Conservation (phyloP, 495 filamentous ascomycete species). For the Penicillium pancosmium region DNA sequence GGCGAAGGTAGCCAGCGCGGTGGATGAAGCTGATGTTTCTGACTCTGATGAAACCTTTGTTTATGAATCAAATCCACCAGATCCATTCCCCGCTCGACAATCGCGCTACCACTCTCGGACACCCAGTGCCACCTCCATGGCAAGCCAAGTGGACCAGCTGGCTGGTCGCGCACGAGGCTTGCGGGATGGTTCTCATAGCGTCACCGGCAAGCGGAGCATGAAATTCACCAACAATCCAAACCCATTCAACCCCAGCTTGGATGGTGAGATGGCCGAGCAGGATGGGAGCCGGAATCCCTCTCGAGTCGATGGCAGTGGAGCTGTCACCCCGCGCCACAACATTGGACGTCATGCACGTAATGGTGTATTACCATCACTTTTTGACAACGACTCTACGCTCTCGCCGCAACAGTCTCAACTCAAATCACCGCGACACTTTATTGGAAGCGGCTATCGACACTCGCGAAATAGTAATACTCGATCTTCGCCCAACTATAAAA, state of each 20-base stretch:
- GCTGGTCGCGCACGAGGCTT: conserved; percentile 64
- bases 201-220: conserved; percentile 90
- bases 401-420: conserved; percentile 47
- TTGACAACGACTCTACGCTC: conserved; percentile 78
- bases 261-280: conserved; percentile 62
- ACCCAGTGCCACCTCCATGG: conserved; percentile 91
- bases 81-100: conserved; percentile 70
- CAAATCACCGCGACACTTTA: conserved; percentile 64
- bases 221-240: conserved; percentile 92
- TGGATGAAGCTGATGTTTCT: conserved; percentile 89
- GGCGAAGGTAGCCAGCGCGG: conserved; percentile 90
- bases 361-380: conserved; percentile 69
- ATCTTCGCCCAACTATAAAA: conserved; percentile 40
- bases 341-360: conserved; percentile 71
- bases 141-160: conserved; percentile 73
- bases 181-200: conserved; percentile 65
- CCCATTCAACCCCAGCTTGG: conserved; percentile 63
- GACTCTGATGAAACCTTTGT: conserved; percentile 99
- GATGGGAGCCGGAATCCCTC: conserved; percentile 63
- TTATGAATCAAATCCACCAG: conserved; percentile 97
- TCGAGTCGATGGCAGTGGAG: conserved; percentile 60
- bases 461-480: conserved; percentile 39
- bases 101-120: conserved; percentile 90
- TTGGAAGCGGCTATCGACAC: conserved; percentile 39
- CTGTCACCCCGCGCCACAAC: conserved; percentile 70